A percentile compares a stretch with the other conserved stretches of the same genome.
Conservation (phyloP, 2,329 filamentous ascomycete species). For the Penicillium sp. region DNA sequence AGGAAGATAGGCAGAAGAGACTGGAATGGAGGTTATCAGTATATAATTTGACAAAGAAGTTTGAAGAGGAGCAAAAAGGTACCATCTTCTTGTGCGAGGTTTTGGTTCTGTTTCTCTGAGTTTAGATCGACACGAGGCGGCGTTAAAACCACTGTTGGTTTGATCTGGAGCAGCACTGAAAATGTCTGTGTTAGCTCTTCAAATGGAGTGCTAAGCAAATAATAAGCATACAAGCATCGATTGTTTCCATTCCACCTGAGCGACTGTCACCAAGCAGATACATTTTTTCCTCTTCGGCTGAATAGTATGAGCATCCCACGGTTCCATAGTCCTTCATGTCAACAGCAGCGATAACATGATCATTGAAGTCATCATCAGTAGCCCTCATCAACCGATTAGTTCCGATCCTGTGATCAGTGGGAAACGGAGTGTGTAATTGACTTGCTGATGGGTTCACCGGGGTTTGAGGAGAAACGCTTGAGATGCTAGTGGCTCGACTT, state of each 20-base stretch:
- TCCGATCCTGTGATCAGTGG: constrained; percentile 6
- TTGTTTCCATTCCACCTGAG: constrained; percentile 64
- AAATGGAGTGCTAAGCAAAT: neutral
- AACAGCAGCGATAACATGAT: constrained; percentile 77
- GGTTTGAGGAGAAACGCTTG: constrained; percentile 1
- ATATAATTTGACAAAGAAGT: neutral
- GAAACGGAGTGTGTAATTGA: constrained; percentile 11
- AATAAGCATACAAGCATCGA: constrained; percentile 54
- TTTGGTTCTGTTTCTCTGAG: constrained; percentile 38
- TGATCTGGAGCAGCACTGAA: constrained; percentile 60
- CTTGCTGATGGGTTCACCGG: constrained; percentile 7
- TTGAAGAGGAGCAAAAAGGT: constrained; percentile 24
- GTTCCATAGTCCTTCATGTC: constrained; percentile 68
- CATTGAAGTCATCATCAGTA: constrained; percentile 51
- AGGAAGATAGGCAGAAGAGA: constrained; percentile 54
- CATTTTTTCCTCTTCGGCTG: constrained; percentile 66
- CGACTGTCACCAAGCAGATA: constrained; percentile 75
- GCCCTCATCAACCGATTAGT: constrained; percentile 34
- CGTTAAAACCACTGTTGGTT: constrained; percentile 60
- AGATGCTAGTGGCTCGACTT: constrained; percentile 6
- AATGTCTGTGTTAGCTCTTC: constrained; percentile 12
- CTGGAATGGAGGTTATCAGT: constrained; percentile 27
- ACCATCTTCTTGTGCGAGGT: constrained; percentile 42
- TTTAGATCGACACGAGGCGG: constrained; percentile 56
- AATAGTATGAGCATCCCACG: constrained; percentile 82